A percentile compares a stretch with the other conserved stretches of the same genome.
Conservation (phyloP, 2,329 filamentous ascomycete species). For the Amauroascus verrucosus region DNA sequence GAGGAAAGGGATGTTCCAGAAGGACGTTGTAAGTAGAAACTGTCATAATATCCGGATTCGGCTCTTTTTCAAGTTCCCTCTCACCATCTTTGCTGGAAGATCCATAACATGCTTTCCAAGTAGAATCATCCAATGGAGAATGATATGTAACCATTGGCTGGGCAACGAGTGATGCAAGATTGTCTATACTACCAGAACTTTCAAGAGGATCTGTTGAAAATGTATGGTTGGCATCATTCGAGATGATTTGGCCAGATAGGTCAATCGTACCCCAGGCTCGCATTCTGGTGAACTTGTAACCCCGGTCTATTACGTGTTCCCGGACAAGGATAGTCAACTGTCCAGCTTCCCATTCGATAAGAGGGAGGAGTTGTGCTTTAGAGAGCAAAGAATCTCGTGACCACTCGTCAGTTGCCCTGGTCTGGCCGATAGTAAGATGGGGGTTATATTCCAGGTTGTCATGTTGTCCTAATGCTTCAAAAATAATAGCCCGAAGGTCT, state of each 20-base stretch:
- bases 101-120: slow-evolving; percentile 21
- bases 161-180: neutral
- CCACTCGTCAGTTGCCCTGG: slow-evolving; percentile 36
- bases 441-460: slow-evolving; percentile 29
- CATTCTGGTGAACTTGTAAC: slow-evolving; percentile 38
- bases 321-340: slow-evolving; percentile 47
- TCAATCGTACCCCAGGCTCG: slow-evolving; percentile 45
- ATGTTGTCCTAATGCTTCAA: slow-evolving; percentile 26
- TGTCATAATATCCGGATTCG: slow-evolving; percentile 18
- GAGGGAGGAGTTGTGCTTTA: slow-evolving; percentile 43
- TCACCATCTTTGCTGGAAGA: neutral
- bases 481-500: slow-evolving; percentile 29
- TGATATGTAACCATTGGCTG: slow-evolving; percentile 21
- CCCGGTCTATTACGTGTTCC: slow-evolving; percentile 29
- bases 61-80: slow-evolving; percentile 8
- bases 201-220: neutral
- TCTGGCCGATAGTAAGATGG: slow-evolving; percentile 55
- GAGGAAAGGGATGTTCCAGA: slow-evolving; percentile 31
- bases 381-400: slow-evolving; percentile 44
- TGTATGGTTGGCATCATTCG: neutral
- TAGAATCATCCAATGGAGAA: slow-evolving; percentile 20
- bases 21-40: slow-evolving; percentile 39
- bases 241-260: slow-evolving; percentile 9
- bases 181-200: neutral
- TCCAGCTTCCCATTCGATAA: slow-evolving; percentile 40